Evolutionary conservation across 768 basidiomycete species (phyloP).

Genomic region (Rhodocollybia butyracea): DNA sequence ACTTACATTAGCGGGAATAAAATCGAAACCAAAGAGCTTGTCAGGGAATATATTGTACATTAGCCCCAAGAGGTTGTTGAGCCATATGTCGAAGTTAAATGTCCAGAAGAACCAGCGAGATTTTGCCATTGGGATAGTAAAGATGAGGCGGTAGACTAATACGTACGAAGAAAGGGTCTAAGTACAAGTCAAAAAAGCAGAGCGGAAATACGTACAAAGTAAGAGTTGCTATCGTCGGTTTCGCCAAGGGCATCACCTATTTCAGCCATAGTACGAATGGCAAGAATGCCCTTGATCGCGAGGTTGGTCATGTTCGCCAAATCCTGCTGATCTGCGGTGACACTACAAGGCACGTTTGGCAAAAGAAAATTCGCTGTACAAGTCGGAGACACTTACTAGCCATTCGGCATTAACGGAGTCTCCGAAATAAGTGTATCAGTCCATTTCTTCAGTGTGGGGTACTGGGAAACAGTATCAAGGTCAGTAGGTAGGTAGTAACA

Average conservation of each 20-base stretch:
- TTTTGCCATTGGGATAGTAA: conserved; percentile 7
- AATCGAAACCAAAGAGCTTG: conserved; percentile 27
- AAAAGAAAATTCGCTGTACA: neutral
- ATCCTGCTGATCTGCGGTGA: conserved; percentile 4
- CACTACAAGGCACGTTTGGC: neutral
- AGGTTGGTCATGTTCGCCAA: conserved; percentile 11
- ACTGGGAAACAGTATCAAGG: neutral
- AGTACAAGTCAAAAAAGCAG: neutral
- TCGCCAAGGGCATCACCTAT: conserved; percentile 5
- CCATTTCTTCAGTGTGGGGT: conserved; percentile 4
- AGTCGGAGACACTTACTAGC: conserved; percentile 2
- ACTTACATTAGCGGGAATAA: conserved; percentile 8
- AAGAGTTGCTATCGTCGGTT: neutral
- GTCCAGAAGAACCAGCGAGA: conserved; percentile 1
- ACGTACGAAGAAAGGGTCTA: neutral
- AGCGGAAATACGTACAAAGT: neutral
- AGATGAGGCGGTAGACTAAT: conserved; percentile 1
- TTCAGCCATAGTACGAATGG: conserved; percentile 12
- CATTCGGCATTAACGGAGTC: conserved; percentile 5
- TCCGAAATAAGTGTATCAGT: conserved; percentile 1
- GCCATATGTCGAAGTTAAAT: conserved; percentile 9
- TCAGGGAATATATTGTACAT: conserved; percentile 48
- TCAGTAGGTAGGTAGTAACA: neutral
- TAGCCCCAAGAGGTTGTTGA: conserved; percentile 26
- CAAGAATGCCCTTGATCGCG: conserved; percentile 12